phyloP scores from a whole-genome alignment of 768 basidiomycete genomes.

The Pleurotus eryngii region DNA sequence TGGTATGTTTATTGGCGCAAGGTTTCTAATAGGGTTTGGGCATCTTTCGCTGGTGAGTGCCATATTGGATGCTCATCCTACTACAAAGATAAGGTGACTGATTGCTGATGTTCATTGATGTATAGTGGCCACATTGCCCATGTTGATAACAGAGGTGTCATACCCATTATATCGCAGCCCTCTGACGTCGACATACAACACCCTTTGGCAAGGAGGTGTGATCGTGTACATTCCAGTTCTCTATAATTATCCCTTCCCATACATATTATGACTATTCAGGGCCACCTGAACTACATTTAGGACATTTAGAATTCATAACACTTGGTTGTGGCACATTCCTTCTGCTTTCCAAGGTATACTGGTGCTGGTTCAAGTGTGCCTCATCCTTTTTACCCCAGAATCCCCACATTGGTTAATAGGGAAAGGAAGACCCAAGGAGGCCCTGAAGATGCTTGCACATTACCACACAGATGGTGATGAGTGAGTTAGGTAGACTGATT shows the following conservation, averaged over 20 bases:
- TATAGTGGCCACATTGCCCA: constrained; percentile 59
- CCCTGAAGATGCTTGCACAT: constrained; percentile 46
- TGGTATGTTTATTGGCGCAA: too few relatives aligned
- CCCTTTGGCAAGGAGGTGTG: constrained; percentile 69
- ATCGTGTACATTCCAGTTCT: constrained; percentile 45
- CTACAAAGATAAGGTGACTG: too few relatives aligned
- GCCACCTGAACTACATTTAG: constrained; percentile 70
- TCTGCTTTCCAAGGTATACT: constrained; percentile 32
- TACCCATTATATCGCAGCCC: constrained; percentile 73
- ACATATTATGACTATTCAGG: constrained; percentile 19
- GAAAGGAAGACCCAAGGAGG: constrained; percentile 40
- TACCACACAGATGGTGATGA: constrained; percentile 54
- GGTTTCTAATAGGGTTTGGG: too few relatives aligned
- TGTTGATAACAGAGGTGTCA: constrained; percentile 71
- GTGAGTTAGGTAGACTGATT: constrained; percentile 13
- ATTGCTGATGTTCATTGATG: too few relatives aligned
- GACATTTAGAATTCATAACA: constrained; percentile 42
- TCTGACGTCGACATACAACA: constrained; percentile 67
- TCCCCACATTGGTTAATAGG: constrained; percentile 25
- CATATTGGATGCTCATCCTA: too few relatives aligned
- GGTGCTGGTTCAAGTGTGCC: constrained; percentile 28
- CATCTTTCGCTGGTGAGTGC: too few relatives aligned
- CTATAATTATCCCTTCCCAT: background rate
- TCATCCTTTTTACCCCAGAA: constrained; percentile 40
- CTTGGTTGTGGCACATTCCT: constrained; percentile 40